Base-by-base conservation (phyloP, 140 eudicot genomes). In the Stevia rebaudiana region DNA sequence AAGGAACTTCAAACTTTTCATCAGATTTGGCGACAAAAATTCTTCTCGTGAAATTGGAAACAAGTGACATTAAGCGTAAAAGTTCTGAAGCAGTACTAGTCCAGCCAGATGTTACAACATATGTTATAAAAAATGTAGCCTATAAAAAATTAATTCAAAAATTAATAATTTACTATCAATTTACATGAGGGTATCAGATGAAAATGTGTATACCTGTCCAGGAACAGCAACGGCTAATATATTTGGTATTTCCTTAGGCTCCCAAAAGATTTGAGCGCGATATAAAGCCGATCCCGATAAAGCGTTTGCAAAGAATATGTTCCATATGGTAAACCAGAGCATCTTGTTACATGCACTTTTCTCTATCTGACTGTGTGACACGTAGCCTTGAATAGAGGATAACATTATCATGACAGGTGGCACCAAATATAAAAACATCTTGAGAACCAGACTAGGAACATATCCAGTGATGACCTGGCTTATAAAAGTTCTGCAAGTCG, bases 91-190 rank as follows among this genome's bases (percentile, higher is more conserved):
- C 54, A 49, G 90, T 76, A 70, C 80, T 79, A 36, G 96, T 84
- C 98, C 98, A 91, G 50, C 97, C 97, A 67, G 85, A 73, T 52
- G 96, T 87, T 70, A 91, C 88, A 67, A 87, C 90, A 63, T 91
- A 91, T 25, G 98, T 78, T 70, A 91, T 84, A 74, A 91, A 91
- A 78, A 87, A 91, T 24, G 95, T 49, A 28, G 95, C 95, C 97
- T 90, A 76, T 65, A 78, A 1, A 17, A 72, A 28, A 31, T 8
- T 8, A 39, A 48, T 40, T 30, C 17, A 78, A 50, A 61, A 69
- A 11, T 65, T 48, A 59, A 35, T 54, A 50, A 28, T 9, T 73
- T 16, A 24, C 48, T 19, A 61, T 61, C 16, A 11, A 56, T 40
- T 37, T 50, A 71, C 39, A 62, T 61, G 37, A 71, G 39, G 69